Evolutionary conservation across 1,139 yeast genomes (phyloP).

Genomic region (Saccharomyces uvarum): DNA sequence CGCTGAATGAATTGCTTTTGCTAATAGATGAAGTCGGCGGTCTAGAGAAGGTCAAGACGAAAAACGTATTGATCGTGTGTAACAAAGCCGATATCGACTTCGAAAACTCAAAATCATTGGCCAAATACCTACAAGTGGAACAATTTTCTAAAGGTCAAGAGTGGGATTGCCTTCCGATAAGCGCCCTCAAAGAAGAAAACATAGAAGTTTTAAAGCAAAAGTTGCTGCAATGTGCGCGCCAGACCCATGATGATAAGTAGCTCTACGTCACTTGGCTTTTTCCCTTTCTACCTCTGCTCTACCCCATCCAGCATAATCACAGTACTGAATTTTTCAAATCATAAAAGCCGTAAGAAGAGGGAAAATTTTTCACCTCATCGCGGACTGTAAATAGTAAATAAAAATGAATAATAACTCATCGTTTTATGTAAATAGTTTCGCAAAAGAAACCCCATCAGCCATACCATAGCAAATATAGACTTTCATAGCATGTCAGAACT

Average conservation of each 20-base stretch:
- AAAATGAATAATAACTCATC: not conserved
- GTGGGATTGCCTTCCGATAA: constrained; percentile 78
- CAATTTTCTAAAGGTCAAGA: constrained; percentile 36
- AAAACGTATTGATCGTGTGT: constrained; percentile 68
- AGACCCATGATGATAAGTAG: not conserved
- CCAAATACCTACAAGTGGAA: constrained; percentile 39
- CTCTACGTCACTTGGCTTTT: not conserved
- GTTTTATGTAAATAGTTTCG: not conserved
- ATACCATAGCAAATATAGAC: not conserved
- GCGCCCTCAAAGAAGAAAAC: constrained; percentile 69
- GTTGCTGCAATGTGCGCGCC: constrained; percentile 41
- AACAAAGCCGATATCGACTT: constrained; percentile 79
- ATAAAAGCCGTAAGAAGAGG: not conserved
- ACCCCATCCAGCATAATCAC: not conserved
- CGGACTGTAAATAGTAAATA: not conserved
- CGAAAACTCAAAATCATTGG: constrained; percentile 33
- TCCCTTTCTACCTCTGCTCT: not conserved
- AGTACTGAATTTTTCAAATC: not conserved
- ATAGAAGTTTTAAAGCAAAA: constrained; percentile 57
- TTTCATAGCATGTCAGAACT: not conserved
- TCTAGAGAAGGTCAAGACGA: constrained; percentile 37
- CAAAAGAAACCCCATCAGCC: not conserved
- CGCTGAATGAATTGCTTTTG: constrained; percentile 53
- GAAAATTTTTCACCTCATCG: not conserved
- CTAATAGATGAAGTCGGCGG: constrained; percentile 72